phyloP scores from a whole-genome alignment of 2,329 filamentous ascomycete genomes.

The Microsporum ferrugineum region DNA sequence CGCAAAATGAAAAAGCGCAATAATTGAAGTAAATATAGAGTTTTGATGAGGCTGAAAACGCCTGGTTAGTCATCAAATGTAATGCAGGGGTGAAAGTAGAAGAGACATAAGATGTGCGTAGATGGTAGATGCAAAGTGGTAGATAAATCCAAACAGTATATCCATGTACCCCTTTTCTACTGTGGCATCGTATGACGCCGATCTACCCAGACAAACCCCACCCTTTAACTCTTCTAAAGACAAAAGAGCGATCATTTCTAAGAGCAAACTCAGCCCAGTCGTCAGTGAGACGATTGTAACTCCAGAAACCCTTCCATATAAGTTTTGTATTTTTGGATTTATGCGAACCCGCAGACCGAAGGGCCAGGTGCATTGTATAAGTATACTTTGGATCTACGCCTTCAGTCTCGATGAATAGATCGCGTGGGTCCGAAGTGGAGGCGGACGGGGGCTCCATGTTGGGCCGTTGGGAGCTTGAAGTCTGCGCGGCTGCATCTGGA shows the following conservation, averaged over 20 bases:
- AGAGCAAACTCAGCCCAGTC: constrained; percentile 75
- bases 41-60: neutral
- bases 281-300: constrained; percentile 77
- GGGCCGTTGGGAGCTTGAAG: neutral
- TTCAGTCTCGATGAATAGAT: constrained; percentile 75
- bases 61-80: neutral
- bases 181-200: neutral
- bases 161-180: neutral
- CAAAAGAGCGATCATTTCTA: constrained; percentile 50
- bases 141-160: neutral
- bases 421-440: constrained; percentile 34
- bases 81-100: neutral
- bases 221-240: constrained; percentile 51
- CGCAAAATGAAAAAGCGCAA: neutral
- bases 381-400: constrained; percentile 67
- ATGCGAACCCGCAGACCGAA: constrained; percentile 47
- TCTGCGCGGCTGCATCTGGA: neutral
- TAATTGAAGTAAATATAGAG: neutral
- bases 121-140: neutral
- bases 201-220: constrained; percentile 35
- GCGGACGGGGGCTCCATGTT: neutral
- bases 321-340: constrained; percentile 72
- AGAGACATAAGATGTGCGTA: neutral
- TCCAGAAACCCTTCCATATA: constrained; percentile 80
- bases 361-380: constrained; percentile 66